These are phyloP conservation scores for Cetraspora pellucida DNA, from an alignment of 192 early-diverging fungal genomes.

Conservation along the genomic window DNA sequence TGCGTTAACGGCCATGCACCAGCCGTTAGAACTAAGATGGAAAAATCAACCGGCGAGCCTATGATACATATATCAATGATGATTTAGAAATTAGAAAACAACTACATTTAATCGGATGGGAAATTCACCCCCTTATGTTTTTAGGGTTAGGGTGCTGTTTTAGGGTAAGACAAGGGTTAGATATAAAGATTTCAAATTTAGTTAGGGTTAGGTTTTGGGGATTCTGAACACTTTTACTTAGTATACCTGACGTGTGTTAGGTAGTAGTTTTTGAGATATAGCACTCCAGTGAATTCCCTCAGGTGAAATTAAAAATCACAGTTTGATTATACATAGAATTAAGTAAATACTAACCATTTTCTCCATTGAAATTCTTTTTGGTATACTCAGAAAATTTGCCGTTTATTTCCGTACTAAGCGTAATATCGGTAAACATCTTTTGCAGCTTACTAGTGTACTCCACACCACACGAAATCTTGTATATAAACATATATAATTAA, in stretches of 20 bases:
- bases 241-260: no score
- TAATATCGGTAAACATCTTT: conserved; percentile 87
- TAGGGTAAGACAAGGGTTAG: no score
- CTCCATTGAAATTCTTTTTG: conserved; percentile 47
- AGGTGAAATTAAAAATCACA: no score
- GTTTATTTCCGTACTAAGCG: conserved; percentile 71
- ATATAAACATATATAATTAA: neutral
- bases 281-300: no score
- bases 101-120: neutral
- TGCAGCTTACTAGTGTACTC: conserved; percentile 87
- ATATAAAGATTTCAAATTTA: no score
- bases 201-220: no score
- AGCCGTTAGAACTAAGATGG: conserved; percentile 73
- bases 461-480: conserved; percentile 69
- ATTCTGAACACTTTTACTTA: no score
- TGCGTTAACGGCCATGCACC: conserved; percentile 83
- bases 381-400: conserved; percentile 52
- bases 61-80: neutral
- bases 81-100: neutral
- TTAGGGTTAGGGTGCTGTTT: no score
- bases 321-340: no score
- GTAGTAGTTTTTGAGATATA: no score
- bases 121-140: no score
- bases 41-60: conserved; percentile 60
- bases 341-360: conserved; percentile 10